A percentile compares a stretch with the other conserved stretches of the same genome.
Evolutionary conservation across 1,284 basidiomycete genomes (phyloP).

Genomic region (Apiotrichum laibachii): DNA sequence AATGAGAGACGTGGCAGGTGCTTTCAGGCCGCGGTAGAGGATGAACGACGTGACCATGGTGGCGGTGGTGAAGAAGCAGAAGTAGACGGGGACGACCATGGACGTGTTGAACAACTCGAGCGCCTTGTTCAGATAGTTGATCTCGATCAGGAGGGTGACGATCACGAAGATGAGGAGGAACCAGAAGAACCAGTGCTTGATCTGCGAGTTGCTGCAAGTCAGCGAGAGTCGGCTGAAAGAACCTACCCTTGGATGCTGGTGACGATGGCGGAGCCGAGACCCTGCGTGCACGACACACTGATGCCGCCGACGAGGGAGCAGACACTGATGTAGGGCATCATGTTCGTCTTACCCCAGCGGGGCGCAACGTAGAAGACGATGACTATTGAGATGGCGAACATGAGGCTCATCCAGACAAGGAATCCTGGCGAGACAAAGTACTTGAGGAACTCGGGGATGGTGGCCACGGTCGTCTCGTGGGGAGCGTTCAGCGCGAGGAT

Average conservation of each 20-base stretch:
- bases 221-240: conserved; percentile 17
- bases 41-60: conserved; percentile 84
- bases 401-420: conserved; percentile 63
- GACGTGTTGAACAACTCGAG: conserved; percentile 89
- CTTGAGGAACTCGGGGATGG: conserved; percentile 74
- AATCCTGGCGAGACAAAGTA: conserved; percentile 87
- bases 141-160: conserved; percentile 64
- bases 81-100: conserved; percentile 72
- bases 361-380: conserved; percentile 45
- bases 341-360: conserved; percentile 84
- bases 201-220: conserved; percentile 44
- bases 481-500: conserved; percentile 70
- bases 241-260: conserved; percentile 77
- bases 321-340: conserved; percentile 92
- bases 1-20: conserved; percentile 70
- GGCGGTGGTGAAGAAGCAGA: conserved; percentile 72
- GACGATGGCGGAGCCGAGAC: conserved; percentile 87
- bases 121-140: conserved; percentile 95
- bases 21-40: conserved; percentile 85
- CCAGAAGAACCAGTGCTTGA: conserved; percentile 72
- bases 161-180: conserved; percentile 81
- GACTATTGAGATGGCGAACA: conserved; percentile 33
- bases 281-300: conserved; percentile 91
- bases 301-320: conserved; percentile 97
- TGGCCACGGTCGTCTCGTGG: conserved; percentile 70